phyloP scores from a whole-genome alignment of 2,329 filamentous ascomycete species.

The Teratosphaeria destructans region DNA sequence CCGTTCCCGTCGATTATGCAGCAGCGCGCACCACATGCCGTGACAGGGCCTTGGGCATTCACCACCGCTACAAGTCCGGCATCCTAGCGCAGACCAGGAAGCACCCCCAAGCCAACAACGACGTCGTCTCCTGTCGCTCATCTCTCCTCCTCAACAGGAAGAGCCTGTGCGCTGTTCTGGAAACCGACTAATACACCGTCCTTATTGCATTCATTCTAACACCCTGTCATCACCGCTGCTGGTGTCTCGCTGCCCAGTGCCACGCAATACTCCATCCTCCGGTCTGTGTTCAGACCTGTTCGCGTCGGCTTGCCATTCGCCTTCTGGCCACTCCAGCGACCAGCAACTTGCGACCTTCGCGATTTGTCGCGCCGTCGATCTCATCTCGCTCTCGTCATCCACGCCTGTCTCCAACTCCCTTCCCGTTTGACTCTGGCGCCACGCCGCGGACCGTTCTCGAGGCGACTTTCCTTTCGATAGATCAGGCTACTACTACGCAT shows the following conservation, averaged over 20 bases:
- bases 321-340: not conserved
- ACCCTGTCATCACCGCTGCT: constrained; percentile 9
- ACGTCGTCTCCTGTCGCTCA: constrained; percentile 1
- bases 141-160: not conserved
- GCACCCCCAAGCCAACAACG: not conserved
- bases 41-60: not conserved
- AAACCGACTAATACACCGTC: constrained; percentile 5
- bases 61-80: not conserved
- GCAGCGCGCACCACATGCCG: not conserved
- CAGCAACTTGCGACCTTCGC: not conserved
- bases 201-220: constrained; percentile 4
- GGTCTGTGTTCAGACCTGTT: not conserved
- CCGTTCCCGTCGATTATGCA: not conserved
- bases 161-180: constrained; percentile 8
- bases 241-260: constrained; percentile 10
- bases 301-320: not conserved
- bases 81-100: not conserved
- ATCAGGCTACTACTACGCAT: constrained; percentile 10
- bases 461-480: constrained; percentile 2
- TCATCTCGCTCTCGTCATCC: not conserved
- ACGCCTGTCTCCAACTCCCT: not conserved
- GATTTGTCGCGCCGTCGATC: not conserved
- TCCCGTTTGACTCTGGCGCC: not conserved
- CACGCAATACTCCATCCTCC: not conserved
- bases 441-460: constrained; percentile 5